A percentile compares a stretch with the other conserved stretches of the same genome.
Evolutionary conservation across 208 protist genomes (phyloP).

Genomic region (Acanthamoeba castellanii): DNA sequence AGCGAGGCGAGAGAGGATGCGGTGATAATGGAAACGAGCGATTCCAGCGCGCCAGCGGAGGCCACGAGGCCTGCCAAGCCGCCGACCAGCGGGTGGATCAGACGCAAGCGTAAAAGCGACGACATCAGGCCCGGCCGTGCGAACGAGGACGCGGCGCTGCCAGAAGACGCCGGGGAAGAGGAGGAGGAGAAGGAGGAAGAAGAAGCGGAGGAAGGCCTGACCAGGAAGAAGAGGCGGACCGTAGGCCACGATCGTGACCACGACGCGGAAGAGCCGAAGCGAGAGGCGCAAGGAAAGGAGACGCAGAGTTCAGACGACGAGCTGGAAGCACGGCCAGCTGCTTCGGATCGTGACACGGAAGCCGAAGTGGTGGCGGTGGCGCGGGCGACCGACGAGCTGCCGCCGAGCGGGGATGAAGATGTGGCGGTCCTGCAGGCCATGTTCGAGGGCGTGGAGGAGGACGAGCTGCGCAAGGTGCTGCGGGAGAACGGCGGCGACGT

Average conservation of each 20-base stretch:
- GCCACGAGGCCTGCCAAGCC: too few species aligned
- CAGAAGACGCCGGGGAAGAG: not conserved
- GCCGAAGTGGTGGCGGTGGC: not conserved
- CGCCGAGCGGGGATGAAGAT: not conserved
- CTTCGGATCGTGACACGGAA: too few species aligned
- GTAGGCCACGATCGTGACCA: not conserved
- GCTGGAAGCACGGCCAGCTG: too few species aligned
- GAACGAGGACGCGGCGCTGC: too few species aligned
- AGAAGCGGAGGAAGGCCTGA: not conserved
- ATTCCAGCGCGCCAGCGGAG: too few species aligned
- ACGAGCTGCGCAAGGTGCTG: not conserved
- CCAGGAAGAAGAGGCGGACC: conserved; percentile 2
- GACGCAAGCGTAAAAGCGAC: not conserved
- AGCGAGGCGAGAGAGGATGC: too few species aligned
- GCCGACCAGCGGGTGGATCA: not conserved
- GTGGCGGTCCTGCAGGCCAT: not conserved
- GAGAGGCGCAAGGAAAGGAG: not conserved
- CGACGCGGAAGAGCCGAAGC: not conserved
- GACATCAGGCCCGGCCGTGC: not conserved
- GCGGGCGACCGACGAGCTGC: not conserved
- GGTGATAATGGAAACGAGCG: too few species aligned
- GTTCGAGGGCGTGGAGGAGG: not conserved
- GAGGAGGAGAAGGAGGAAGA: not conserved
- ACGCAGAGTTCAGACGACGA: too few species aligned
- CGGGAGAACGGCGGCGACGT: not conserved